phyloP scores from a whole-genome alignment of 331 rosid species.

The Malus hybrid region DNA sequence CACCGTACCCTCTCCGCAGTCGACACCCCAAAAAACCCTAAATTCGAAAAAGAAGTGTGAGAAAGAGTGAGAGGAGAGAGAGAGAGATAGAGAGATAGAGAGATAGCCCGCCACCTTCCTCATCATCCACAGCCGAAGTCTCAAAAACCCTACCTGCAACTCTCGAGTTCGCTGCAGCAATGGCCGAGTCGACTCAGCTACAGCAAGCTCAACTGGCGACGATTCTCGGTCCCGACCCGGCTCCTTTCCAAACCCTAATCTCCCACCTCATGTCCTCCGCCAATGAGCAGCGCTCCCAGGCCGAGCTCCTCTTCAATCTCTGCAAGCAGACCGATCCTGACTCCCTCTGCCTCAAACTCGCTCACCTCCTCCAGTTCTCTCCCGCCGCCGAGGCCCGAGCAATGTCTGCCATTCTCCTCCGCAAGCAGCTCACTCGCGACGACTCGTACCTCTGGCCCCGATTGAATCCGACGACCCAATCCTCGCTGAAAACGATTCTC shows the following conservation, averaged over 20 bases:
- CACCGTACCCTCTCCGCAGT: background rate
- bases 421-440: slow-evolving; percentile 91
- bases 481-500: slow-evolving; percentile 68
- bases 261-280: slow-evolving; percentile 87
- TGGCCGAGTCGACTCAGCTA: slow-evolving; percentile 79
- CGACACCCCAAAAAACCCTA: background rate
- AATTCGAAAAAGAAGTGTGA: background rate
- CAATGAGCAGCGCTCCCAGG: slow-evolving; percentile 89
- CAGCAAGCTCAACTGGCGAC: slow-evolving; percentile 86
- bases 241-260: slow-evolving; percentile 68
- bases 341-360: slow-evolving; percentile 71
- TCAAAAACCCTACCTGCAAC: background rate
- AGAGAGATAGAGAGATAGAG: background rate
- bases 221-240: slow-evolving; percentile 80
- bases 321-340: slow-evolving; percentile 96
- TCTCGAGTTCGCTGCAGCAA: slow-evolving; percentile 22
- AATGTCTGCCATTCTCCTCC: slow-evolving; percentile 90
- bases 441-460: slow-evolving; percentile 94
- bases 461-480: slow-evolving; percentile 44
- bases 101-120: slow-evolving; percentile 2
- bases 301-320: slow-evolving; percentile 78
- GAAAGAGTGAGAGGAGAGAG: background rate
- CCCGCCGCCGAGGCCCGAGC: slow-evolving; percentile 74
- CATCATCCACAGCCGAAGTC: background rate
- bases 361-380: slow-evolving; percentile 75